phyloP scores from a whole-genome alignment of 345 rosid species.

The Moricandia moricandioides region DNA sequence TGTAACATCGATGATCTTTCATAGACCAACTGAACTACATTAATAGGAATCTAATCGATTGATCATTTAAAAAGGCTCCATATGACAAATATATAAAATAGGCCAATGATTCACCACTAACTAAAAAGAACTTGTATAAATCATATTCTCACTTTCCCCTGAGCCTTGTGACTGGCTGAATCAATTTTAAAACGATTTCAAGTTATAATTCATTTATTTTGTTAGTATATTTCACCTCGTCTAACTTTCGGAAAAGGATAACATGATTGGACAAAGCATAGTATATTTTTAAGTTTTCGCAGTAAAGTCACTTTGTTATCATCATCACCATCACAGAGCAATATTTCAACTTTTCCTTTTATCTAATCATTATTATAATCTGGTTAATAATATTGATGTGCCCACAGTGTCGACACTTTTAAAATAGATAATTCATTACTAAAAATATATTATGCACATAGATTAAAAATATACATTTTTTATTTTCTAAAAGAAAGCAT shows the following conservation, averaged over 20 bases:
- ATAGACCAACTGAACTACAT: slow-evolving; percentile 12
- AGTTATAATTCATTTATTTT: slow-evolving; percentile 9
- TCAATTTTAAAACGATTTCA: not conserved
- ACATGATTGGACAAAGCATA: slow-evolving; percentile 27
- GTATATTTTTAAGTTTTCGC: not conserved
- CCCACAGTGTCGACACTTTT: slow-evolving; percentile 37
- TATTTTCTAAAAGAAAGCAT: no score
- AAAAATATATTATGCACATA: no score
- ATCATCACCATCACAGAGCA: slow-evolving; percentile 28
- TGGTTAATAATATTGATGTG: not conserved
- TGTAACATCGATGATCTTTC: not conserved
- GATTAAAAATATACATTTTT: no score
- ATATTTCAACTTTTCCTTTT: slow-evolving; percentile 17
- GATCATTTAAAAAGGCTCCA: not conserved
- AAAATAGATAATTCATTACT: not conserved
- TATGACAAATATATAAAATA: slow-evolving; percentile 9
- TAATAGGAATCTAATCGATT: slow-evolving; percentile 16
- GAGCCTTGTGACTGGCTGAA: slow-evolving; percentile 28
- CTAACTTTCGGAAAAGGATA: slow-evolving; percentile 29
- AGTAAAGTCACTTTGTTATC: slow-evolving; percentile 23
- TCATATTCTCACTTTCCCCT: slow-evolving; percentile 13
- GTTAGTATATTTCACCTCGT: slow-evolving; percentile 31
- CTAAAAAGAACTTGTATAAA: not conserved
- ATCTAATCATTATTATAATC: slow-evolving; percentile 10
- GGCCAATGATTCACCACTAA: slow-evolving; percentile 35